These are phyloP conservation scores for Fusarium nelsonii DNA, from an alignment of 2,329 filamentous ascomycete genomes.

Conservation along the genomic window DNA sequence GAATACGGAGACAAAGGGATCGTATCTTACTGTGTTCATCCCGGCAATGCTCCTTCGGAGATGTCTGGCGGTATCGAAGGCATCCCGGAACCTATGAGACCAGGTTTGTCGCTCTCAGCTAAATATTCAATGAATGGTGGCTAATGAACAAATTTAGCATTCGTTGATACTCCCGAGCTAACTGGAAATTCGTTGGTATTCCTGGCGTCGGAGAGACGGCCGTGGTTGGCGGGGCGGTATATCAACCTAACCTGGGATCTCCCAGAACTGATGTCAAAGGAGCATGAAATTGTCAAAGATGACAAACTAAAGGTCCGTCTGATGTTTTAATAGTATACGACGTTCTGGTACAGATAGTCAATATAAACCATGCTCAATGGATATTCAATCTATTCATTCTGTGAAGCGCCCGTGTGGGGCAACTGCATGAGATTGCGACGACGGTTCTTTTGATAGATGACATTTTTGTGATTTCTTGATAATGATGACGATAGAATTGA, in stretches of 20 bases:
- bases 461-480: no score
- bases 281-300: constrained; percentile 5
- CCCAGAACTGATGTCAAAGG: constrained; percentile 26
- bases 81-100: background rate
- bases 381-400: background rate
- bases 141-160: background rate
- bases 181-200: constrained; percentile 31
- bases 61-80: constrained; percentile 18
- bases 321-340: background rate
- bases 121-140: accelerated
- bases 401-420: no score
- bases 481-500: no score
- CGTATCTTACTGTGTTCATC: constrained; percentile 21
- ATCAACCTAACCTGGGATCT: constrained; percentile 39
- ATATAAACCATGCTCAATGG: no score
- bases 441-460: no score
- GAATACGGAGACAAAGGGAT: constrained; percentile 19
- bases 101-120: background rate
- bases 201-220: constrained; percentile 9
- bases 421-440: no score
- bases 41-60: constrained; percentile 30
- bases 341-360: background rate
- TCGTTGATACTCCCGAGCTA: constrained; percentile 28
- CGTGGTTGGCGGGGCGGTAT: constrained; percentile 31
- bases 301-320: constrained; percentile 24